Percentiles rank a stretch among this genome's conserved stretches.
Conservation (phyloP, 2,329 filamentous ascomycete genomes). For the Metarhizium anisopliae region DNA sequence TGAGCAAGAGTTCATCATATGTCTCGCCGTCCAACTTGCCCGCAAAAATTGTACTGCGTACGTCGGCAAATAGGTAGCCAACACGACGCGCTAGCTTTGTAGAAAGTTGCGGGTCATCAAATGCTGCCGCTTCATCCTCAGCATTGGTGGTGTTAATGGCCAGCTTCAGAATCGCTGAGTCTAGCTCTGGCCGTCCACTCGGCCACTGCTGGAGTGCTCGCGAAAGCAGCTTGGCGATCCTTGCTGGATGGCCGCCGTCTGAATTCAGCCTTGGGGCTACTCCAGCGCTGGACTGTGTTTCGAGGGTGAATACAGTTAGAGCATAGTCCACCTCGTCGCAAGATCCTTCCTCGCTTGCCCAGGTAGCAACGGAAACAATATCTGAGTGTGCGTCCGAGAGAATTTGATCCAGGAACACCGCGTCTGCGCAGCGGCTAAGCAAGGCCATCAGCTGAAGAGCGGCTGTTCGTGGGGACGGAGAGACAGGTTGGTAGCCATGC, state of each 20-base stretch:
- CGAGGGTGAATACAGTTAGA: conserved; percentile 31
- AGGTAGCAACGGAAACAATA: conserved; percentile 16
- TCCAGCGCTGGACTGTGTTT: conserved; percentile 22
- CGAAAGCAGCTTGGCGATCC: conserved; percentile 20
- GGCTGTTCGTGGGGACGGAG: conserved; percentile 53
- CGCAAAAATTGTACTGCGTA: conserved; percentile 38
- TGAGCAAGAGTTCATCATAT: conserved; percentile 66
- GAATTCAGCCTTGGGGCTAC: conserved; percentile 13
- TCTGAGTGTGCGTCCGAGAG: conserved; percentile 19
- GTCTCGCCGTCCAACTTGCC: conserved; percentile 39
- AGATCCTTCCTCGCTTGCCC: conserved; percentile 8
- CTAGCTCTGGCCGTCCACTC: conserved; percentile 15
- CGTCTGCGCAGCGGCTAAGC: conserved; percentile 19
- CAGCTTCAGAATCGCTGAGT: conserved; percentile 39
- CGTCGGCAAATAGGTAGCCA: conserved; percentile 38
- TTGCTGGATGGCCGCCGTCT: conserved; percentile 17
- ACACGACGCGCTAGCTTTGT: conserved; percentile 39
- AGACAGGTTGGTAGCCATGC: conserved; percentile 40
- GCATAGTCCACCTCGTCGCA: conserved; percentile 28
- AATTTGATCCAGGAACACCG: conserved; percentile 18
- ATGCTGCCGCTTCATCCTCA: conserved; percentile 59
- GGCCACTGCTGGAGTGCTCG: conserved; percentile 22
- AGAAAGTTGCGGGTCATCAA: conserved; percentile 52
- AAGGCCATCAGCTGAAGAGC: conserved; percentile 54
- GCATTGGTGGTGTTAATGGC: conserved; percentile 84